Base-by-base conservation (phyloP, 2,329 filamentous ascomycete genomes). In the Arthrobotrys iridis region DNA sequence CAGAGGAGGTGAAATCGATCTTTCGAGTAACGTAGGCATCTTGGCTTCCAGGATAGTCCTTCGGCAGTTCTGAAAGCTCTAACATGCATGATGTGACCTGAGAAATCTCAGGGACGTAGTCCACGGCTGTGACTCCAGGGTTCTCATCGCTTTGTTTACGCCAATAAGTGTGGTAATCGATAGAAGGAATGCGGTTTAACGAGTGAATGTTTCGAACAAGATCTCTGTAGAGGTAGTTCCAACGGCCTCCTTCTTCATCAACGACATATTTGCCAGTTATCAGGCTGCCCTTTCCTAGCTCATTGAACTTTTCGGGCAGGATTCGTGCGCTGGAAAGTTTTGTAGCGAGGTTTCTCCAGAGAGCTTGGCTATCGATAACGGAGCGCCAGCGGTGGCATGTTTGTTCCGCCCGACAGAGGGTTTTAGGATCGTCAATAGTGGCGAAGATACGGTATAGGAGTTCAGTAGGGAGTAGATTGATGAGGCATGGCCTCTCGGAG, bases 211-310 rank as follows among this genome's bases (percentile, higher is more conserved):
- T 70, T 40, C 66, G 58, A 35, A 76, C 72, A 7, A 76, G 50
- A 28, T 76, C 72, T 40, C 64, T 48, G 22, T 76, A 76, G 13
- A 65, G 40, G 26, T 76, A 76, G 10, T 55, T 18, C 72, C 72
- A 76, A 33, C 43, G 58, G 4, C 65, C 60, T 3, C 24, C 20
- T 13, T 52, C 37, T 1, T 30, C 58, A 5, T 66, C 65, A 5
- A 26, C 13, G n/a, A 64, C 13, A 15, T 65, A 76, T 55, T 35
- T 33, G 22, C 72, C 72, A 41, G 43, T 22, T 18, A 76, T 75
- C 41, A 76, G 33, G 35, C 64, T 71, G 18, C 72, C 72, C 28
- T 70, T 71, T 7, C 72, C 66, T 10, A 71, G 66, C 40, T 76
- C 52, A 22, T 71, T 71, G n/a, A 71, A 41, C 40, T 26, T 35